These are phyloP conservation scores for Scheffersomyces coipomensis DNA, from an alignment of 805 yeast species.

Conservation along the genomic window DNA sequence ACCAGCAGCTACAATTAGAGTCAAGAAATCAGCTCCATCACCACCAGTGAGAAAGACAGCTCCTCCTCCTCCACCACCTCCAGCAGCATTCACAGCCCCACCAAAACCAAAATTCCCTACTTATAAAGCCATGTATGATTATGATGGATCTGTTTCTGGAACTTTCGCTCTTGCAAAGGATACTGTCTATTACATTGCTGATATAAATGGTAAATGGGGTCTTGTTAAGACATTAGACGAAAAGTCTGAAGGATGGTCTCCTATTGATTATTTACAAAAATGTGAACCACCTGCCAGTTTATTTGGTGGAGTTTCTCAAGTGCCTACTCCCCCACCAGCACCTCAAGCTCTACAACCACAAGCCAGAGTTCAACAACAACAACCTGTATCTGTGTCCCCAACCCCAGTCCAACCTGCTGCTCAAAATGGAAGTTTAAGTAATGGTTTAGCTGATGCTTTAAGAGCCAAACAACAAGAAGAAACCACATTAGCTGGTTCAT, in stretches of 20 bases:
- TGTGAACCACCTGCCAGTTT: slow-evolving; percentile 46
- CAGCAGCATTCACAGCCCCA: slow-evolving; percentile 62
- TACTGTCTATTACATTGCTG: slow-evolving; percentile 69
- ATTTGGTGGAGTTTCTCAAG: slow-evolving; percentile 18
- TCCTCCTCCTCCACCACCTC: slow-evolving; percentile 47
- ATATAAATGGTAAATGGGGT: slow-evolving; percentile 92
- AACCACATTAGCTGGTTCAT: slow-evolving; percentile 69
- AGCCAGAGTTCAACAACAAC: slow-evolving; percentile 16
- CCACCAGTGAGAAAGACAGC: slow-evolving; percentile 54
- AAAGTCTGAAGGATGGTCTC: slow-evolving; percentile 92
- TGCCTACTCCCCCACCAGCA: slow-evolving; percentile 40
- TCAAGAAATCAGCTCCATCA: slow-evolving; percentile 49
- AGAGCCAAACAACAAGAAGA: slow-evolving; percentile 63
- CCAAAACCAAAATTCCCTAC: slow-evolving; percentile 70
- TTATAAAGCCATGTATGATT: slow-evolving; percentile 83
- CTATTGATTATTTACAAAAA: slow-evolving; percentile 81
- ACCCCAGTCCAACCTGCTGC: slow-evolving; percentile 15
- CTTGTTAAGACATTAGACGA: slow-evolving; percentile 78
- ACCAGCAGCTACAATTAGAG: slow-evolving; percentile 23
- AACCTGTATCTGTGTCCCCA: slow-evolving; percentile 10
- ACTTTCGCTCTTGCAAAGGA: slow-evolving; percentile 78
- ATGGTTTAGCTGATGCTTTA: slow-evolving; percentile 69
- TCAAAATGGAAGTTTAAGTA: slow-evolving; percentile 33
- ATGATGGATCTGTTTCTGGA: slow-evolving; percentile 81
- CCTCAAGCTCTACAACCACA: too few species aligned